These are phyloP conservation scores for Collybiopsis confluens DNA, from an alignment of 768 basidiomycete species.

Conservation along the genomic window DNA sequence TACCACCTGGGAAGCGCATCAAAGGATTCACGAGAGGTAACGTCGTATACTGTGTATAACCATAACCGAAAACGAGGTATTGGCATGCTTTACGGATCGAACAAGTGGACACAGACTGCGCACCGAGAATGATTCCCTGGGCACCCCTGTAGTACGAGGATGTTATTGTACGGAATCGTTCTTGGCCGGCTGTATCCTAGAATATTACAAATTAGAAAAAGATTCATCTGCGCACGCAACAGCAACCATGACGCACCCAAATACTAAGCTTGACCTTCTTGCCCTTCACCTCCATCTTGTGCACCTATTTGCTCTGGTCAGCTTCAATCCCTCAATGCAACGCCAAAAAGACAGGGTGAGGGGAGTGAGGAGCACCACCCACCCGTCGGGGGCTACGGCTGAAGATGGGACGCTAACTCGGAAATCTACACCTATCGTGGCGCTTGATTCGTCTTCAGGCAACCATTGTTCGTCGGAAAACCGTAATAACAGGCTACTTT, in stretches of 20 bases:
- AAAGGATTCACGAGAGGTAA: constrained; percentile 87
- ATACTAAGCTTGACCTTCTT: constrained; percentile 91
- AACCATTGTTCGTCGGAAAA: constrained; percentile 97
- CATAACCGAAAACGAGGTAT: too few species aligned
- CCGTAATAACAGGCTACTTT: constrained; percentile 86
- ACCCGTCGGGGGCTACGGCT: too few species aligned
- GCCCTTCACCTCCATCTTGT: constrained; percentile 82
- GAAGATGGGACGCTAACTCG: constrained; percentile 68
- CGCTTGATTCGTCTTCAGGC: constrained; percentile 83
- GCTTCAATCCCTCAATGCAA: constrained; percentile 3
- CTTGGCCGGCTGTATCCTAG: constrained; percentile 96
- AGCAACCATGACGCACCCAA: constrained; percentile 64
- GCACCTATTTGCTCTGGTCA: constrained; percentile 46
- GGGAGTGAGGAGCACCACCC: neutral
- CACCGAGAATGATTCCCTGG: constrained; percentile 77
- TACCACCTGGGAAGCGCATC: constrained; percentile 94
- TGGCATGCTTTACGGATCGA: neutral
- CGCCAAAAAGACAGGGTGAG: neutral
- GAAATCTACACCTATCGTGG: constrained; percentile 85
- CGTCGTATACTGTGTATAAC: constrained; percentile 82
- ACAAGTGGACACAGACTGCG: constrained; percentile 7
- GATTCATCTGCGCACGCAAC: too few species aligned
- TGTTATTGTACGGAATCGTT: constrained; percentile 94
- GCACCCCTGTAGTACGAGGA: constrained; percentile 92
- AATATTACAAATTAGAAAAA: too few species aligned